Conservation (phyloP, 78 protist genomes). For the Pigoraptor vietnamica region DNA sequence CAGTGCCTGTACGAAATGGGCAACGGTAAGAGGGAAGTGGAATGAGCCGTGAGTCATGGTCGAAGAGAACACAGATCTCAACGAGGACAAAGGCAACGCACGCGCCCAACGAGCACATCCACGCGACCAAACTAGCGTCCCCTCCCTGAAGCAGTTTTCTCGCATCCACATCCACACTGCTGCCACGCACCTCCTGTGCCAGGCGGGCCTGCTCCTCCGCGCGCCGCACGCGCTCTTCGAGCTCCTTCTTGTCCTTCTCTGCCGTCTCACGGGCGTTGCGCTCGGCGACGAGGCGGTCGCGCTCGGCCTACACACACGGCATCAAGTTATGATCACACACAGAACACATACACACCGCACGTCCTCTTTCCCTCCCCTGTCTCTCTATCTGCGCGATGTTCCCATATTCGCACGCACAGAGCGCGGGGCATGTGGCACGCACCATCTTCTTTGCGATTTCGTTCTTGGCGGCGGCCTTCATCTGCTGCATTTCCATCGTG, state of each 20-base stretch:
- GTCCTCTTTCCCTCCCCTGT: too few species aligned
- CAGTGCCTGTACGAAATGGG: neutral
- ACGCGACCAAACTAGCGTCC: too few species aligned
- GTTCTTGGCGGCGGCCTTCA: neutral
- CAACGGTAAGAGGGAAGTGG: too few species aligned
- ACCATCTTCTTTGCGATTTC: neutral
- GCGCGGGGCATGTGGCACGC: neutral
- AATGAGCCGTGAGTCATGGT: too few species aligned
- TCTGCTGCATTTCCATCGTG: slow-evolving; percentile 2
- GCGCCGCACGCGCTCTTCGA: neutral
- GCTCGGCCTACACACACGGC: neutral
- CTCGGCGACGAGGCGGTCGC: neutral
- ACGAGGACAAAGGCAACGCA: too few species aligned
- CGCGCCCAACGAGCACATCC: too few species aligned
- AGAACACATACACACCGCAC: too few species aligned
- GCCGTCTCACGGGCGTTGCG: neutral
- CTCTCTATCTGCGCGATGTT: too few species aligned
- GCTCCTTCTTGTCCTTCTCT: neutral
- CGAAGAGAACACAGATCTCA: too few species aligned
- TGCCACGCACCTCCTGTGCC: neutral
- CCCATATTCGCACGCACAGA: neutral
- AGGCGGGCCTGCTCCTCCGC: neutral
- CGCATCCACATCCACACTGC: neutral
- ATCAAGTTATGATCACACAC: too few species aligned
- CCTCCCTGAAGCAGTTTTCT: too few species aligned